A percentile compares a stretch with the other conserved stretches of the same genome.
Conservation (phyloP, 2,329 filamentous ascomycete genomes). For the Fusarium staphyleae region DNA sequence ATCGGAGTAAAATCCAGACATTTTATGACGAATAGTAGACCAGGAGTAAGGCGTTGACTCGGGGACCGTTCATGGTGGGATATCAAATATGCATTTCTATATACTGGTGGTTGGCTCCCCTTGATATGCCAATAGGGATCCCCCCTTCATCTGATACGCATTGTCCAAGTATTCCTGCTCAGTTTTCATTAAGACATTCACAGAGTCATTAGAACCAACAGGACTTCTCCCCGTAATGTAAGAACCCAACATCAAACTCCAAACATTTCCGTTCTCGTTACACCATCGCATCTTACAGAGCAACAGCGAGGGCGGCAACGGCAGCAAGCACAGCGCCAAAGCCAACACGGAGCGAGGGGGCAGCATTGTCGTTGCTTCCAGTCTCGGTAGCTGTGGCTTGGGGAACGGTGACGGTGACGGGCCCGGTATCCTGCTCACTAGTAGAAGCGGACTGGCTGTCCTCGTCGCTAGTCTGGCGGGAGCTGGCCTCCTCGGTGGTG, state of each 20-base stretch:
- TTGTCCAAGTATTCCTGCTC: slow-evolving; percentile 17
- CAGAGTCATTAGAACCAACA: slow-evolving; percentile 31
- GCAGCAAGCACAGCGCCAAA: slow-evolving; percentile 35
- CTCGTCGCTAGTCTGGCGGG: slow-evolving; percentile 7
- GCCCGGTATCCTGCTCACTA: slow-evolving; percentile 7
- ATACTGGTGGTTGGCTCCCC: slow-evolving; percentile 18
- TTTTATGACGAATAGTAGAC: not conserved
- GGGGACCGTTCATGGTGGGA: slow-evolving; percentile 11
- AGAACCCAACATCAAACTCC: slow-evolving; percentile 8
- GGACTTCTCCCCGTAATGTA: slow-evolving; percentile 8
- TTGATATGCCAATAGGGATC: slow-evolving; percentile 22
- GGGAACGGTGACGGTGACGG: slow-evolving; percentile 34
- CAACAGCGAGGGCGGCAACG: slow-evolving; percentile 32
- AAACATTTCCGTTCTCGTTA: not conserved
- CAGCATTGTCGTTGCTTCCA: slow-evolving; percentile 22
- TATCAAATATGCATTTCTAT: slow-evolving; percentile 35
- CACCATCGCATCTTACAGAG: slow-evolving; percentile 30
- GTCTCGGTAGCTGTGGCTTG: slow-evolving; percentile 18
- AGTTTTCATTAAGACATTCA: slow-evolving; percentile 35
- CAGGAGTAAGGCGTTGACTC: slow-evolving; percentile 13
- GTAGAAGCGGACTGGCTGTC: slow-evolving; percentile 6
- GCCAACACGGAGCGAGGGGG: slow-evolving; percentile 28
- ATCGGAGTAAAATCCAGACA: slow-evolving; percentile 29
- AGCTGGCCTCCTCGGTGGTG: slow-evolving; percentile 12
- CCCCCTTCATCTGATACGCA: slow-evolving; percentile 6